These are phyloP conservation scores for Carex scoparia DNA, from an alignment of 176 grass and related monocot species.

Conservation along the genomic window DNA sequence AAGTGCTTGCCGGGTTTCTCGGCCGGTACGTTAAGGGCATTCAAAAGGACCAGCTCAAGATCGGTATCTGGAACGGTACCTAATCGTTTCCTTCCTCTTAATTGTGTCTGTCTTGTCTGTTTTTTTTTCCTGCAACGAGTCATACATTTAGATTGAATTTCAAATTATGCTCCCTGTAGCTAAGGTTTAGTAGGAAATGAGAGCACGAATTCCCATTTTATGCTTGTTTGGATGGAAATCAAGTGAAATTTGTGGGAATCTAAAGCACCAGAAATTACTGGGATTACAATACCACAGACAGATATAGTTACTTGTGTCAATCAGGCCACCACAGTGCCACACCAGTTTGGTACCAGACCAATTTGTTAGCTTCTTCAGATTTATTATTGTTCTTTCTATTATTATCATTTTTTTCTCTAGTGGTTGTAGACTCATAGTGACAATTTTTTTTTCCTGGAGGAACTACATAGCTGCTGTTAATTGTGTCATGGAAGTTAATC, in stretches of 20 bases:
- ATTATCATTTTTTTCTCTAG: not conserved
- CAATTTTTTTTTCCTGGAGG: not conserved
- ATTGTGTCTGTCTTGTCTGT: not conserved
- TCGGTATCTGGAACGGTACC: constrained; percentile 91
- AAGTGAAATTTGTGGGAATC: not conserved
- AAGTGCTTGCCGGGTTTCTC: constrained; percentile 84
- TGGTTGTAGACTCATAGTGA: not conserved
- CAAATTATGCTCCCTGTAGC: not conserved
- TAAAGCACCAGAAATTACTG: not conserved
- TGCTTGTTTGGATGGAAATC: constrained; percentile 14
- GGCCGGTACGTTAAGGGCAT: constrained; percentile 90
- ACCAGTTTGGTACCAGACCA: not conserved
- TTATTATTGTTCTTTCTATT: not conserved
- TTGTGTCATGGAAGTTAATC: not conserved
- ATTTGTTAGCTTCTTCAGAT: not conserved
- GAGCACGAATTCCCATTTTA: not conserved
- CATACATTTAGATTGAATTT: constrained; percentile 11
- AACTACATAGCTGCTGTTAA: not conserved
- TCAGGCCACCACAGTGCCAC: not conserved
- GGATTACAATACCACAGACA: not conserved
- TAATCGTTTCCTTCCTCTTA: constrained; percentile 15
- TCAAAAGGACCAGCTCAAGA: constrained; percentile 96
- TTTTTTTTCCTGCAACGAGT: not conserved
- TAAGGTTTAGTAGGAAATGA: not conserved
- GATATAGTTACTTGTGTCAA: not conserved